Evolutionary conservation across 805 yeast species (phyloP), one percentile per base, ranked within the genome.

Genomic region (Lipomyces sp.): DNA sequence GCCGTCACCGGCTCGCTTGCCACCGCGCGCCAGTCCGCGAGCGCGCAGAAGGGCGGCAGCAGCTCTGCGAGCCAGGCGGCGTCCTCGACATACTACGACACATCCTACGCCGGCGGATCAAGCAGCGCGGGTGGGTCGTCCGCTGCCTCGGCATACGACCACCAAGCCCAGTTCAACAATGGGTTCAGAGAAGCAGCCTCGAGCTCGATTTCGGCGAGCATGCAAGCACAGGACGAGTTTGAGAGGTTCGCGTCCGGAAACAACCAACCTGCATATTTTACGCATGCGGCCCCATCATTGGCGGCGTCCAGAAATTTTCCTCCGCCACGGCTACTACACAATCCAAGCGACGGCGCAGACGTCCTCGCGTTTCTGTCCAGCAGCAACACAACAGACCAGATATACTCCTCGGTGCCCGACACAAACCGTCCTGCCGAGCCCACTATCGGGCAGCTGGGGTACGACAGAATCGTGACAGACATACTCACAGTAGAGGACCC

Each of bases 311-410:
- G n/a, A n/a, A 26, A 6, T 10, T 6, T 26, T 10, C 10, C 29
- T 10, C 29, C 29, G 10, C 10, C 29, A 26, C 29, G 29, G 29
- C 10, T 7, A 6, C 29, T 26, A 10, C 10, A 26, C 10, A 10
- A 7, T 6, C 22, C 24, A 2, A 31, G 31, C 31, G 58, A 56
- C 33, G 60, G 60, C 32, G 42, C 32, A 29, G 59, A 35, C 2
- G 60, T 57, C 8, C 23, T 46, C 19, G 52, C 39, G 6, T 51
- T 55, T 26, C 43, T 56, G 19, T 39, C 55, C 21, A 39, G 55
- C 1, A 18, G 45, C 11, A 32, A 47, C 26, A 31, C 42, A 21
- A 39, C 55, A 5, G 48, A 53, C 11, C 39, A 41, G 24, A 33
- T 55, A 8, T 43, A 47, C 45, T 32, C 51, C 10, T 31, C 47